Percentiles rank a stretch among this genome's conserved stretches.
These are phyloP conservation scores for Chloris gayana DNA, from an alignment of 176 grass and related monocot species.

Conservation along the genomic window DNA sequence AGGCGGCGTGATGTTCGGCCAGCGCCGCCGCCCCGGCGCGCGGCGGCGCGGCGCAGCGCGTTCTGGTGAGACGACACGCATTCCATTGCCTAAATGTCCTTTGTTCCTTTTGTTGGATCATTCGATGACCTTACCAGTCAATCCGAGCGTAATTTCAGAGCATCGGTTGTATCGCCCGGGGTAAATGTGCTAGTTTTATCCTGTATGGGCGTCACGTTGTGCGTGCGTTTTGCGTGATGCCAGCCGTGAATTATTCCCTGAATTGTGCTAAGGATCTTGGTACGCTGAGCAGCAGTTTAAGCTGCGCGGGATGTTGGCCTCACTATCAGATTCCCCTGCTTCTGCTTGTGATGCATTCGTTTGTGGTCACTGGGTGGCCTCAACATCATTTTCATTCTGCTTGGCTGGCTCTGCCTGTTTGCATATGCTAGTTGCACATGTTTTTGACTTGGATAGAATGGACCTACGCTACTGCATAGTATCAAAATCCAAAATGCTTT, in stretches of 20 bases:
- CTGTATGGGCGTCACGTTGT: conserved; percentile 29
- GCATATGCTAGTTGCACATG: conserved; percentile 1
- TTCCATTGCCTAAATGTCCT: conserved; percentile 33
- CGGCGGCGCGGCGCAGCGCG: conserved; percentile 42
- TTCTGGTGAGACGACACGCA: conserved; percentile 42
- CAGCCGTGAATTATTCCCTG: conserved; percentile 32
- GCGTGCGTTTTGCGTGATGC: too few relatives aligned
- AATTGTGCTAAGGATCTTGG: conserved; percentile 45
- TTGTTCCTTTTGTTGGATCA: conserved; percentile 35
- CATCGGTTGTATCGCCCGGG: conserved; percentile 67
- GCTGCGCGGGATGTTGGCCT: conserved; percentile 19
- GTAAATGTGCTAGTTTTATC: conserved; percentile 46
- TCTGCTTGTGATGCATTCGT: conserved; percentile 35
- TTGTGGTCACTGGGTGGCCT: conserved; percentile 10
- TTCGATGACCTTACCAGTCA: conserved; percentile 43
- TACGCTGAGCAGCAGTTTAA: neutral
- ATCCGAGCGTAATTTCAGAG: conserved; percentile 42
- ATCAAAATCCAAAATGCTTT: neutral
- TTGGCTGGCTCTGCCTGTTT: conserved; percentile 35
- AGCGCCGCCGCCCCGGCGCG: conserved; percentile 41
- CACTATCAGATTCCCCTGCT: conserved; percentile 21
- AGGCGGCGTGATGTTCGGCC: conserved; percentile 39
- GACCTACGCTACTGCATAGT: conserved; percentile 8
- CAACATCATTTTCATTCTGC: conserved; percentile 40
- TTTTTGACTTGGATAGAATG: conserved; percentile 41